Percentiles rank a stretch among this genome's conserved stretches.
These are phyloP conservation scores for Phellinidium pouzarii DNA, from an alignment of 1,284 basidiomycete genomes.

Conservation along the genomic window DNA sequence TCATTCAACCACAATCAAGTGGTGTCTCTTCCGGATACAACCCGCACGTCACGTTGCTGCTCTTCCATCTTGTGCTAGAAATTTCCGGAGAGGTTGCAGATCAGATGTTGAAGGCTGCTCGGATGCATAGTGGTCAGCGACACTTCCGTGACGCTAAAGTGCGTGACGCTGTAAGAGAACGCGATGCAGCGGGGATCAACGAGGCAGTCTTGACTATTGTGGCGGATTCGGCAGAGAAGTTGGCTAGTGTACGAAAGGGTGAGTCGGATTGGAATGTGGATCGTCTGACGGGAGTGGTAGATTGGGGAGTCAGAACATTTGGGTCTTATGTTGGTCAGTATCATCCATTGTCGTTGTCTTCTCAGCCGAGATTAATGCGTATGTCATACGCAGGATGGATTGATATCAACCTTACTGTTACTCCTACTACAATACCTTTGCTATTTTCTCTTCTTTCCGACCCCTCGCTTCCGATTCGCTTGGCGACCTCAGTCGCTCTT, in stretches of 20 bases:
- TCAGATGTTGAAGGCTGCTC: constrained; percentile 80
- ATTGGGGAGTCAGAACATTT: constrained; percentile 86
- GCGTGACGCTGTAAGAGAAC: constrained; percentile 83
- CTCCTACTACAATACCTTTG: constrained; percentile 80
- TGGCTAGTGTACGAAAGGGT: constrained; percentile 47
- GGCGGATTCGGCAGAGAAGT: constrained; percentile 62
- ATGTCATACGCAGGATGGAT: constrained; percentile 76
- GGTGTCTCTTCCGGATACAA: constrained; percentile 52
- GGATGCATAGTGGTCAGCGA: constrained; percentile 61
- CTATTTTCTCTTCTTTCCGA: constrained; percentile 86
- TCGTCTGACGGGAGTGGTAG: constrained; percentile 73
- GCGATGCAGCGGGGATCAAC: constrained; percentile 84
- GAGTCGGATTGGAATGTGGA: constrained; percentile 38
- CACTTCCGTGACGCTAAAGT: constrained; percentile 77
- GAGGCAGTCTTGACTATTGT: constrained; percentile 84
- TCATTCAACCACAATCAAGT: constrained; percentile 49
- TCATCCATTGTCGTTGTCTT: neutral
- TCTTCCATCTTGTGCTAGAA: constrained; percentile 85
- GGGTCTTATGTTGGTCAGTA: constrained; percentile 90
- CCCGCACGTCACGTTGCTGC: constrained; percentile 74
- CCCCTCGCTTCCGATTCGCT: constrained; percentile 68
- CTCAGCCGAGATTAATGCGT: neutral
- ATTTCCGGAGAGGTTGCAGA: constrained; percentile 91
- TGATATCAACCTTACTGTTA: constrained; percentile 94
- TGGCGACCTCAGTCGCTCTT: constrained; percentile 78